Conservation (phyloP, 1,139 yeast species). For the Yamadazyma sp. region DNA sequence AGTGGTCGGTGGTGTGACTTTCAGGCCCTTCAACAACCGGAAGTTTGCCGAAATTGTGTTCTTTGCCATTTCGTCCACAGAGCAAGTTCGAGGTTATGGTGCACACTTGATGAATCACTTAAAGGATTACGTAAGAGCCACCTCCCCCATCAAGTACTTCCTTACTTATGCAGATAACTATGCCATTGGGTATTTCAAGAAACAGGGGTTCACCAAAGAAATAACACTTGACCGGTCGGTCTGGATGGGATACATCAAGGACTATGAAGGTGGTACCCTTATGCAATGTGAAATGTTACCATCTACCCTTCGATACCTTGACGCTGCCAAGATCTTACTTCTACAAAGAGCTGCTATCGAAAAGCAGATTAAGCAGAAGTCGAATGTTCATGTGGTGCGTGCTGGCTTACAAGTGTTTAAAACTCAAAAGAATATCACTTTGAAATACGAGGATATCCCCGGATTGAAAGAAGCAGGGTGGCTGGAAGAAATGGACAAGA, state of each 20-base stretch:
- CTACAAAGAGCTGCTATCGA: slow-evolving; percentile 90
- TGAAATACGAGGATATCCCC: slow-evolving; percentile 72
- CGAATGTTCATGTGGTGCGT: slow-evolving; percentile 76
- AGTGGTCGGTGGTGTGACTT: slow-evolving; percentile 97
- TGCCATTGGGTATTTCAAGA: slow-evolving; percentile 97
- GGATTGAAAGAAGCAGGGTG: slow-evolving; percentile 93
- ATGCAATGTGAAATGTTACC: slow-evolving; percentile 98
- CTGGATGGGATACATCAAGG: slow-evolving; percentile 99
- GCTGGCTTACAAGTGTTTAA: slow-evolving; percentile 79
- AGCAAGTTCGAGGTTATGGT: slow-evolving; percentile 97
- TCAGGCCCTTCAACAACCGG: slow-evolving; percentile 86
- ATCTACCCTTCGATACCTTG: slow-evolving; percentile 73
- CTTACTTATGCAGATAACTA: slow-evolving; percentile 97
- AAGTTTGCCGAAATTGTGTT: slow-evolving; percentile 97
- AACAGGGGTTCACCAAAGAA: slow-evolving; percentile 97
- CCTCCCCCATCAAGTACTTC: slow-evolving; percentile 83
- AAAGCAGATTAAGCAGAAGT: slow-evolving; percentile 75
- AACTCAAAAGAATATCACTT: slow-evolving; percentile 42
- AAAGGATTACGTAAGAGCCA: slow-evolving; percentile 90
- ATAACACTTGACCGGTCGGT: slow-evolving; percentile 78
- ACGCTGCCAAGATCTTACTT: slow-evolving; percentile 79
- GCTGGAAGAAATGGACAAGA: slow-evolving; percentile 97
- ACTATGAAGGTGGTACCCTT: slow-evolving; percentile 97
- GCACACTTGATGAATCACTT: slow-evolving; percentile 98
- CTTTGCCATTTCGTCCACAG: slow-evolving; percentile 96